phyloP scores from a whole-genome alignment of 2,329 filamentous ascomycete species.

The Arthrobotrys entomopaga region DNA sequence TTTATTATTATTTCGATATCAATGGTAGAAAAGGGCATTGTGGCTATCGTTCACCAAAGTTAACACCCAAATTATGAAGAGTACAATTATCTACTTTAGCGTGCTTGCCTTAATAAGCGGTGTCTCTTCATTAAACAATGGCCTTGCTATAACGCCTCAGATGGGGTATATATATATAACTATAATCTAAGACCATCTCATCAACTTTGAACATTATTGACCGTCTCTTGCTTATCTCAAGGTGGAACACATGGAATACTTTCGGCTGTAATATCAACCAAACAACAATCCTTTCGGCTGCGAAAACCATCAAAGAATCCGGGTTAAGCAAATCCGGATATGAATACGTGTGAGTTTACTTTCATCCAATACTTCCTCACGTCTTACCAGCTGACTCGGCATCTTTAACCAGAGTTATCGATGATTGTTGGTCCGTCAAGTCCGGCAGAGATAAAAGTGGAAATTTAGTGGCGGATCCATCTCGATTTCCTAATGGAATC shows the following conservation, averaged over 20 bases:
- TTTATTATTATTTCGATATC: neutral
- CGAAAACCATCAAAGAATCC: conserved; percentile 65
- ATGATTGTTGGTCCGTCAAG: conserved; percentile 58
- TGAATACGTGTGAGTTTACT: conserved; percentile 67
- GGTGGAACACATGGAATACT: conserved; percentile 66
- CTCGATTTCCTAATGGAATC: conserved; percentile 55
- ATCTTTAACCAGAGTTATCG: conserved; percentile 55
- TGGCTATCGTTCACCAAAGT: no score
- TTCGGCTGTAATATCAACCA: conserved; percentile 67
- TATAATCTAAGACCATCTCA: conserved; percentile 55
- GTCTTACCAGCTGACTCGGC: conserved; percentile 17
- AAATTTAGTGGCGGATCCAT: conserved; percentile 40
- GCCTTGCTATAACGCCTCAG: conserved; percentile 42
- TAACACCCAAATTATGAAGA: neutral
- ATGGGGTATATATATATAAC: conserved; percentile 25
- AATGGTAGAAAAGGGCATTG: no score
- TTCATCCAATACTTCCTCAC: neutral
- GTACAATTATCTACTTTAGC: neutral
- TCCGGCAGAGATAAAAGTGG: conserved; percentile 58
- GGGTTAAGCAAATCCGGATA: conserved; percentile 69
- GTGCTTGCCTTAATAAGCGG: conserved; percentile 18
- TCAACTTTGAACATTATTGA: neutral
- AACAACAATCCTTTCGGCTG: conserved; percentile 65
- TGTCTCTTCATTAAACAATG: conserved; percentile 25
- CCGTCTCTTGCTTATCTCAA: neutral